Conservation (phyloP, 495 filamentous ascomycete species). For the Glutinoglossum americanum region DNA sequence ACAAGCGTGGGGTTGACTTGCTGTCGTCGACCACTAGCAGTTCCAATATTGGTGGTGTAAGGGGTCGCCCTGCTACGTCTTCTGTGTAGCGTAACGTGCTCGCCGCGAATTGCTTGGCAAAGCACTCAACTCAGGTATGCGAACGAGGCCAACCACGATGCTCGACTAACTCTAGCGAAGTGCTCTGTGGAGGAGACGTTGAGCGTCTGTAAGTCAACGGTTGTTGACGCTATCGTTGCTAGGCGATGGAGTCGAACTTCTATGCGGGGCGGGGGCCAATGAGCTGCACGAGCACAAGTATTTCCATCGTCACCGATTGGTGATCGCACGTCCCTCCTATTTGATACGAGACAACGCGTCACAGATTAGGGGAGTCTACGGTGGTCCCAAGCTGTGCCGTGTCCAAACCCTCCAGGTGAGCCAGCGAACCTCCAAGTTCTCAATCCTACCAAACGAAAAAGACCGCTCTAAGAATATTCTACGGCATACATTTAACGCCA, state of each 20-base stretch:
- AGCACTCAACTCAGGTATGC: not conserved
- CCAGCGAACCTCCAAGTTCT: no score
- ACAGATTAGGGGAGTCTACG: not conserved
- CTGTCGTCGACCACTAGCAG: not conserved
- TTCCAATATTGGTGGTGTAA: not conserved
- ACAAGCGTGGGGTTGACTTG: not conserved
- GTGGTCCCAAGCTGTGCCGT: no score
- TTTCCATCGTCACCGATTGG: not conserved
- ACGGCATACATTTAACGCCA: no score
- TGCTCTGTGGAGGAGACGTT: not conserved
- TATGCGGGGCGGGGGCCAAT: slow-evolving; percentile 2
- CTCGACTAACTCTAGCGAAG: not conserved
- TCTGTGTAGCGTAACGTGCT: not conserved
- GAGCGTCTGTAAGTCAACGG: not conserved
- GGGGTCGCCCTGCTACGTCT: not conserved
- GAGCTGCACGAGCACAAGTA: not conserved
- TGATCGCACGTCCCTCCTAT: not conserved
- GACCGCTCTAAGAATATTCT: no score
- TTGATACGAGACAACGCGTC: not conserved
- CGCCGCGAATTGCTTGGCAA: not conserved
- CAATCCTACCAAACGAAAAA: no score
- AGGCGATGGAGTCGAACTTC: not conserved
- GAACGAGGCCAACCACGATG: not conserved
- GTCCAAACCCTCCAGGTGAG: no score
- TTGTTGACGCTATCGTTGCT: not conserved